phyloP scores from a whole-genome alignment of 208 protist genomes.

The Leishmania gerbilli region DNA sequence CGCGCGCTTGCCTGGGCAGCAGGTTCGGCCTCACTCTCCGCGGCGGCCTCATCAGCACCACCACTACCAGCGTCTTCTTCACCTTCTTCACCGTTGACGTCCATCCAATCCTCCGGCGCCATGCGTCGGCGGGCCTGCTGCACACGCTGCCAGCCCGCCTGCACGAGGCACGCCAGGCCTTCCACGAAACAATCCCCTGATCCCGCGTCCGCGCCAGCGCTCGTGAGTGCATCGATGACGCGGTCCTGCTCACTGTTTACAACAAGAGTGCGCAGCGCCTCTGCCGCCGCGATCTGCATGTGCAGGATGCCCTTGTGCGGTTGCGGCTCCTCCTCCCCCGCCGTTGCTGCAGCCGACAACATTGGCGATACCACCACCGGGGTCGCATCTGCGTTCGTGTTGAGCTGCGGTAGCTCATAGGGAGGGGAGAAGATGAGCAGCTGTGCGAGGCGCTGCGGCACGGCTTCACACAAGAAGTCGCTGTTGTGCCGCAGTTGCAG shows the following conservation, averaged over 20 bases:
- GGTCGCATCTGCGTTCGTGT: not conserved
- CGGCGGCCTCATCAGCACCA: not conserved
- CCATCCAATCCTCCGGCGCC: constrained; percentile 26
- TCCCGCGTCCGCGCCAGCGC: constrained; percentile 9
- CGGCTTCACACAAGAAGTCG: constrained; percentile 33
- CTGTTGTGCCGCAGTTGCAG: constrained; percentile 43
- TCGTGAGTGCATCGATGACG: constrained; percentile 53
- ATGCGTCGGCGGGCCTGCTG: constrained; percentile 32
- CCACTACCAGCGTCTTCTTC: not conserved
- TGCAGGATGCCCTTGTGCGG: constrained; percentile 47
- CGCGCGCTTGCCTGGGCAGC: constrained; percentile 1
- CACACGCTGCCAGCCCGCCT: constrained; percentile 37
- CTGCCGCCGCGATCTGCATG: constrained; percentile 54
- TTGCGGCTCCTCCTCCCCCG: not conserved
- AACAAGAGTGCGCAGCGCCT: constrained; percentile 64
- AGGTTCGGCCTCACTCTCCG: not conserved
- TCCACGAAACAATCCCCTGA: constrained; percentile 29
- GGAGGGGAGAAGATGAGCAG: constrained; percentile 38
- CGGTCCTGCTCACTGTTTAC: constrained; percentile 63
- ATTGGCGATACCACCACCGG: not conserved
- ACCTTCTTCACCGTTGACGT: constrained; percentile 11
- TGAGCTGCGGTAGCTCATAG: not conserved
- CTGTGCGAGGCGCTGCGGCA: constrained; percentile 56
- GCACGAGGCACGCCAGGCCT: constrained; percentile 34
- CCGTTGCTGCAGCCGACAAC: not conserved